Evolutionary conservation across 192 early-diverging fungal species (phyloP).

Genomic region (Gonapodya prolifera): DNA sequence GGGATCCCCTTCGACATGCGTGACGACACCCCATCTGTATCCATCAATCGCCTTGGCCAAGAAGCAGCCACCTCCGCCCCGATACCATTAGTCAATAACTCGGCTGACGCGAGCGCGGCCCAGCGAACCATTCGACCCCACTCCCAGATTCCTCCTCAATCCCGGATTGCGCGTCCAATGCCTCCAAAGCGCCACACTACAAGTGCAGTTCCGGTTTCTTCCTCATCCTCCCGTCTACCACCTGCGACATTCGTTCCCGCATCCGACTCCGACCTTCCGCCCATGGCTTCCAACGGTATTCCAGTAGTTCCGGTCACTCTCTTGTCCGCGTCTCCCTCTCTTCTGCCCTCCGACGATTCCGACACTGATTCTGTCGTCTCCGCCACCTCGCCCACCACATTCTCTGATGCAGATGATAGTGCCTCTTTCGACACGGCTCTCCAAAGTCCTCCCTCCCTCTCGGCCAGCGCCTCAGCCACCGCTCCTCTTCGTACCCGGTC

Average conservation of each 20-base stretch:
- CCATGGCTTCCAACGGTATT: background rate
- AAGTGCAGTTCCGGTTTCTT: background rate
- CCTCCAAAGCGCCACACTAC: background rate
- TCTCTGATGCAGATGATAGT: background rate
- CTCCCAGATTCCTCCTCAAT: background rate
- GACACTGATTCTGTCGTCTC: background rate
- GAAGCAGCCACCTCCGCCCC: background rate
- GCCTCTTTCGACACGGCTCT: background rate
- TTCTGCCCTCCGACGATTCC: background rate
- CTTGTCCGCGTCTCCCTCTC: background rate
- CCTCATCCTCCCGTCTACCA: background rate
- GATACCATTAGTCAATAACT: too few relatives aligned
- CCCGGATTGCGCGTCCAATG: background rate
- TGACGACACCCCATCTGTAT: background rate
- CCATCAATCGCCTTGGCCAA: background rate
- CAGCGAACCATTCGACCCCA: background rate
- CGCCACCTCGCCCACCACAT: background rate
- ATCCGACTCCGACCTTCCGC: too few relatives aligned
- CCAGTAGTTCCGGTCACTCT: background rate
- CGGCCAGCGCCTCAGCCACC: background rate
- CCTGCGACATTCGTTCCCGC: background rate
- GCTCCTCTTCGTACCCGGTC: background rate
- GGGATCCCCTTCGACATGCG: background rate
- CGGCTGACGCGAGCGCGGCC: too few relatives aligned
- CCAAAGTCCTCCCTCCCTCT: background rate